A percentile compares a stretch with the other conserved stretches of the same genome.
Evolutionary conservation across 441 rosid species (phyloP).

Genomic region (Flueggea neowawraea): DNA sequence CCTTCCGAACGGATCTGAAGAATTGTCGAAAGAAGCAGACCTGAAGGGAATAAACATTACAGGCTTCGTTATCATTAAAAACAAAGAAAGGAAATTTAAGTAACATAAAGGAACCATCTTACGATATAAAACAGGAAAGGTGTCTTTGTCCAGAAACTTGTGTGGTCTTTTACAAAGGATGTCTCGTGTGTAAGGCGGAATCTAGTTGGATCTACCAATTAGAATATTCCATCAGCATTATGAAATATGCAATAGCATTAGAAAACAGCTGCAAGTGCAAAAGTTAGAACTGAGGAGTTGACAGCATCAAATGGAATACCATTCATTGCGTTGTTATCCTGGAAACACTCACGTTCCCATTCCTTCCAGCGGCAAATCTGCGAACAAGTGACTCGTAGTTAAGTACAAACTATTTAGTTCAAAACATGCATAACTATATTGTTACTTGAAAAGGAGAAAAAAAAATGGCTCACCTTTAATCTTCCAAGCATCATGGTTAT

Average conservation of each 20-base stretch:
- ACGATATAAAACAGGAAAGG: conserved; percentile 60
- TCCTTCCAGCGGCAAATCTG: conserved; percentile 79
- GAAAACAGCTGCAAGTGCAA: background rate
- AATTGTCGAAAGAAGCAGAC: conserved; percentile 87
- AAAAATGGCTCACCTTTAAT: conserved; percentile 50
- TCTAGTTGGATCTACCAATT: conserved; percentile 61
- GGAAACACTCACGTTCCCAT: conserved; percentile 56
- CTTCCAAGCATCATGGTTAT: conserved; percentile 85
- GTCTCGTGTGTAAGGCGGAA: conserved; percentile 93
- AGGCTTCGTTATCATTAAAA: background rate
- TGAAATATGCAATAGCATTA: background rate
- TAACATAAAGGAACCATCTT: conserved; percentile 18
- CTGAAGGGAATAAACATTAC: conserved; percentile 21
- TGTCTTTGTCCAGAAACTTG: conserved; percentile 46
- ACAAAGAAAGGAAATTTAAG: background rate
- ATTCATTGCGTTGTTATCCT: conserved; percentile 42
- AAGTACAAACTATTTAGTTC: background rate
- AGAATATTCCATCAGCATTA: conserved; percentile 1
- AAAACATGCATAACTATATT: background rate
- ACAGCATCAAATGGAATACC: conserved; percentile 26
- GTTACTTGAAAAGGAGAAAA: too few species aligned
- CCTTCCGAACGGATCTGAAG: conserved; percentile 67
- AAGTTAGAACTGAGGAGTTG: background rate
- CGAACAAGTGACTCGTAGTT: conserved; percentile 12
- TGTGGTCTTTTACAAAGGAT: conserved; percentile 78